phyloP scores from a whole-genome alignment of 306 rosid species.

The Acacia crassicarpa region DNA sequence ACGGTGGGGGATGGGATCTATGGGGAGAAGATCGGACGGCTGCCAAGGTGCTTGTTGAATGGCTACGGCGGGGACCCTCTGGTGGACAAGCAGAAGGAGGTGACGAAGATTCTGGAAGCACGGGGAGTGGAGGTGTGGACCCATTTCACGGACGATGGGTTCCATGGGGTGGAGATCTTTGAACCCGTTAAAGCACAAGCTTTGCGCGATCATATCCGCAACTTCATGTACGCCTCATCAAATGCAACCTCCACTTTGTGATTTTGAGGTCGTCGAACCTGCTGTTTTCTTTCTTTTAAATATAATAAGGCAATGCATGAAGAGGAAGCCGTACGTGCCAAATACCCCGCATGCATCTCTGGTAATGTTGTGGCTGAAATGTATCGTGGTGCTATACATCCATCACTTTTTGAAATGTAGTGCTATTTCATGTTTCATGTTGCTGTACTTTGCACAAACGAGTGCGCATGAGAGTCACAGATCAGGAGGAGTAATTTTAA shows the following conservation, averaged over 20 bases:
- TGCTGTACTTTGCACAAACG: no score
- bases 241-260: slow-evolving; percentile 25
- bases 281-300: no score
- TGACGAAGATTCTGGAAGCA: slow-evolving; percentile 41
- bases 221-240: slow-evolving; percentile 32
- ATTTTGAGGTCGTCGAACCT: background rate
- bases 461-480: no score
- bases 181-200: slow-evolving; percentile 42
- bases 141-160: slow-evolving; percentile 48
- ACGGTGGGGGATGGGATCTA: background rate
- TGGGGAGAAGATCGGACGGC: slow-evolving; percentile 51
- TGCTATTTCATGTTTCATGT: no score
- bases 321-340: no score
- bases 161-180: slow-evolving; percentile 65
- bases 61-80: slow-evolving; percentile 71
- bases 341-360: no score
- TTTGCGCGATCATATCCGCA: slow-evolving; percentile 14
- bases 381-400: no score
- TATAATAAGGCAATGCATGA: no score
- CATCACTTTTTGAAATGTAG: background rate
- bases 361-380: no score
- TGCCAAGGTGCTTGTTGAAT: slow-evolving; percentile 47
- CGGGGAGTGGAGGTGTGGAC: slow-evolving; percentile 56
- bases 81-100: slow-evolving; percentile 60
- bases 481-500: no score